Evolutionary conservation across 208 protist genomes (phyloP).

Genomic region (Leishmania arabica): DNA sequence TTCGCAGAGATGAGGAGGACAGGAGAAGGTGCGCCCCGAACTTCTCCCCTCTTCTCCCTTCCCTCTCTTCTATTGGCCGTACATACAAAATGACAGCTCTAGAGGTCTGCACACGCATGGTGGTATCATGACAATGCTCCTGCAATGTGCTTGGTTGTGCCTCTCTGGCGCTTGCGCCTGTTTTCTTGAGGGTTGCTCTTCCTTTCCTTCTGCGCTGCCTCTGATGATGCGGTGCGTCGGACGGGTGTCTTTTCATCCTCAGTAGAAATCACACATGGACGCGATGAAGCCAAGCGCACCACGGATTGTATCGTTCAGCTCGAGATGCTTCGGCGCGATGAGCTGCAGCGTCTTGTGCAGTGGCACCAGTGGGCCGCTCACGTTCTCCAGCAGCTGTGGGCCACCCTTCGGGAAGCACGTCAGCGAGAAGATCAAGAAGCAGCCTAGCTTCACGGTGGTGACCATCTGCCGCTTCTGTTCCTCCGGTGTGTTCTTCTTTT

Average conservation of each 20-base stretch:
- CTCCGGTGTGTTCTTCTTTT: constrained; percentile 67
- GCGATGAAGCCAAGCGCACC: constrained; percentile 76
- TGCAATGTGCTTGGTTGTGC: background rate
- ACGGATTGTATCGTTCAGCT: constrained; percentile 71
- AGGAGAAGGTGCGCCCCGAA: background rate
- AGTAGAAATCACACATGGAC: constrained; percentile 90
- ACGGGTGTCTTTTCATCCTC: constrained; percentile 2
- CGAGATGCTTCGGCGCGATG: constrained; percentile 72
- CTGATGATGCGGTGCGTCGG: background rate
- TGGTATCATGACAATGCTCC: background rate
- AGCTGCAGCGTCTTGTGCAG: constrained; percentile 69
- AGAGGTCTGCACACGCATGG: background rate
- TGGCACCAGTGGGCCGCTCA: constrained; percentile 66
- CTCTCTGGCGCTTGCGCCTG: background rate
- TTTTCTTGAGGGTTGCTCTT: background rate
- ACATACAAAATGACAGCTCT: background rate
- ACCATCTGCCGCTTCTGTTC: constrained; percentile 74
- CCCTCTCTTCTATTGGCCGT: background rate
- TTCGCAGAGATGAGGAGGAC: background rate
- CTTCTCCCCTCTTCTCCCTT: background rate
- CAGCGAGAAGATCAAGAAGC: constrained; percentile 83
- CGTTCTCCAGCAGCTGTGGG: constrained; percentile 73
- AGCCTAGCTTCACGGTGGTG: constrained; percentile 77
- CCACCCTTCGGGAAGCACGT: constrained; percentile 80
- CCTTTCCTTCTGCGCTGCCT: background rate